Percentiles rank a stretch among this genome's conserved stretches.
These are phyloP conservation scores for Ceratonia siliqua DNA, from an alignment of 306 rosid genomes.

Conservation along the genomic window DNA sequence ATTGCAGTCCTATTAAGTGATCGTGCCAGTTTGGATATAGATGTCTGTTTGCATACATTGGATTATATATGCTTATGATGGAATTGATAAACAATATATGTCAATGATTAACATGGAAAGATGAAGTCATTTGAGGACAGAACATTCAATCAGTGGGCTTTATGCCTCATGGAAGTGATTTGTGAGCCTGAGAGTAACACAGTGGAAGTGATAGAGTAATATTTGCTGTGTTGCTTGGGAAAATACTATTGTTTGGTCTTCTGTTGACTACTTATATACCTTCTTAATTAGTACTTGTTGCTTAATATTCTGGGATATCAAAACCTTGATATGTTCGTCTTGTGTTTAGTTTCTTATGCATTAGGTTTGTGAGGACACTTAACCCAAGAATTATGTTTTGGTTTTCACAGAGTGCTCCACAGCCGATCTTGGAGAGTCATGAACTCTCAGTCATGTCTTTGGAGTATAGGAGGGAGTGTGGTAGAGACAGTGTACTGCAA, in stretches of 20 bases:
- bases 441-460: constrained; percentile 76
- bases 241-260: constrained; percentile 5
- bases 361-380: background rate
- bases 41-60: background rate
- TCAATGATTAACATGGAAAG: background rate
- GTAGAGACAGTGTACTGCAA: constrained; percentile 90
- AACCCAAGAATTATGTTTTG: constrained; percentile 16
- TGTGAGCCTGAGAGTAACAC: background rate
- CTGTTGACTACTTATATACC: constrained; percentile 10
- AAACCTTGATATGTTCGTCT: background rate
- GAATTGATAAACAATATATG: background rate
- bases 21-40: background rate
- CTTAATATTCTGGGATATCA: constrained; percentile 9
- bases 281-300: background rate
- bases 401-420: constrained; percentile 90
- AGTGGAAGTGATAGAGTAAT: background rate
- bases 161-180: constrained; percentile 18
- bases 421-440: constrained; percentile 85
- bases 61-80: background rate
- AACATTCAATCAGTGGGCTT: background rate
- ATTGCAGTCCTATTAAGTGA: background rate
- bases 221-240: background rate
- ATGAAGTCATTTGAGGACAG: background rate
- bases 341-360: constrained; percentile 4
- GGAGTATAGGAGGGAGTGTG: constrained; percentile 98